phyloP scores from a whole-genome alignment of 805 yeast genomes.

The Komagataella populi region DNA sequence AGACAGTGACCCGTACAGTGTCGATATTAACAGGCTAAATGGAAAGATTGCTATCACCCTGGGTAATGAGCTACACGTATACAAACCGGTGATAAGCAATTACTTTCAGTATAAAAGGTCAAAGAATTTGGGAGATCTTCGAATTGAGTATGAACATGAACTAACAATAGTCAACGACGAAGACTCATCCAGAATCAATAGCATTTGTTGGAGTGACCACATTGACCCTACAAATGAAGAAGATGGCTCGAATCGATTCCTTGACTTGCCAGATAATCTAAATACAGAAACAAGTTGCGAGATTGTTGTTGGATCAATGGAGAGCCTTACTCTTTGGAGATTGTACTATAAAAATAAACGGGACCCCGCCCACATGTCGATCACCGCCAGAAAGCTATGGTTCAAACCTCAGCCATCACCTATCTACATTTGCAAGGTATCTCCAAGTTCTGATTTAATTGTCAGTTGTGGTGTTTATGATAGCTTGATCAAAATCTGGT shows the following conservation, averaged over 20 bases:
- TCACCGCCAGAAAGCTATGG: constrained; percentile 25
- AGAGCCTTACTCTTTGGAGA: constrained; percentile 39
- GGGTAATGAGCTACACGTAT: constrained; percentile 28
- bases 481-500: constrained; percentile 64
- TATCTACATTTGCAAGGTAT: constrained; percentile 38
- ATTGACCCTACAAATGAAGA: constrained; percentile 16
- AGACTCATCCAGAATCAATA: constrained; percentile 14
- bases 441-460: constrained; percentile 56
- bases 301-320: constrained; percentile 43
- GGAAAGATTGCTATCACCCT: constrained; percentile 52
- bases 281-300: constrained; percentile 31
- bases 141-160: constrained; percentile 18
- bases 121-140: constrained; percentile 15
- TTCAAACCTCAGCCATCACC: constrained; percentile 44
- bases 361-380: background rate
- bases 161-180: constrained; percentile 9
- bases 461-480: constrained; percentile 55
- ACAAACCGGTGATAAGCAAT: constrained; percentile 43
- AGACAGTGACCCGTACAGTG: constrained; percentile 48
- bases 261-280: constrained; percentile 19
- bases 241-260: constrained; percentile 11
- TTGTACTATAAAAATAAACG: constrained; percentile 15
- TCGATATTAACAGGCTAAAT: constrained; percentile 45
- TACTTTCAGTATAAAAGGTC: constrained; percentile 20
- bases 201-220: constrained; percentile 21